Evolutionary conservation across 768 basidiomycete species (phyloP).

Genomic region (Suillus placidus): DNA sequence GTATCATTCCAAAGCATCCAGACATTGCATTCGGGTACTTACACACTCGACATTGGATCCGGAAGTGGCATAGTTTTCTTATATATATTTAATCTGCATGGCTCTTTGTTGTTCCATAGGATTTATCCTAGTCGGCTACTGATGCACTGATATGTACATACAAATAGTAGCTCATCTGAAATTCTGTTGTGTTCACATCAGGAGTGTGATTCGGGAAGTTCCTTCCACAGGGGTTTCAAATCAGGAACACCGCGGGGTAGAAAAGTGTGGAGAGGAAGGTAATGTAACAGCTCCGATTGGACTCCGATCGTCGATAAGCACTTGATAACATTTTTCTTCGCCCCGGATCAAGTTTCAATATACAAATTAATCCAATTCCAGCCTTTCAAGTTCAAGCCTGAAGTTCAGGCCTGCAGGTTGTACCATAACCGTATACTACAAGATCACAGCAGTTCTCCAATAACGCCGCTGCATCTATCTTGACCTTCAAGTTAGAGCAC

Average conservation of each 20-base stretch:
- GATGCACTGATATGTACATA: background rate
- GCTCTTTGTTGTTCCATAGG: background rate
- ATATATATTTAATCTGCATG: background rate
- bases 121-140: background rate
- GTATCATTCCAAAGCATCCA: background rate
- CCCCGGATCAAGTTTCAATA: background rate
- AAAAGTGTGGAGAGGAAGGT: background rate
- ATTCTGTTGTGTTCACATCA: background rate
- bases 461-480: background rate
- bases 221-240: background rate
- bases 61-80: background rate
- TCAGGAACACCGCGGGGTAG: background rate
- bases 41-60: background rate
- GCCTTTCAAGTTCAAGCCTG: no score
- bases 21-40: constrained; percentile 6
- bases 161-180: background rate
- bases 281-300: background rate
- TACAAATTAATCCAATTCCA: no score
- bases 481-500: background rate
- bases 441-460: background rate
- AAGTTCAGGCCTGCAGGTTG: background rate
- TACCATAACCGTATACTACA: background rate
- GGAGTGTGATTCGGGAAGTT: background rate
- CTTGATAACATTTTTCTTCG: background rate
- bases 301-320: constrained; percentile 8